Base-by-base conservation (phyloP, 352 stramenopile species). In the Phytophthora cactorum region DNA sequence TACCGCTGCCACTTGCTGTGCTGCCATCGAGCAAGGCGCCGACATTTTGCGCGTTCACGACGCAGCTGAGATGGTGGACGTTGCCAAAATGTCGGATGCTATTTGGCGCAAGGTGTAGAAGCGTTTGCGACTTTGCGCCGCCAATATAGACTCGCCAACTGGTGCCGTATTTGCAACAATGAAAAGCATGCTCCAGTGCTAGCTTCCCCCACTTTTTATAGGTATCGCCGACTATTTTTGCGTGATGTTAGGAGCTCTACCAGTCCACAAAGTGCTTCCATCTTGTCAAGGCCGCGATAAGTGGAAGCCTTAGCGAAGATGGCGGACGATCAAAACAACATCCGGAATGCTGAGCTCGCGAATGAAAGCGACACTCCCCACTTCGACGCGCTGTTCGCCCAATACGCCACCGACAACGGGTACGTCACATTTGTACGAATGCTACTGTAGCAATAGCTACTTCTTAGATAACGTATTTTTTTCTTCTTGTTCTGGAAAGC, bases 11-110 rank as follows among this genome's bases (percentile, higher is more conserved):
- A 98, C 96, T n/a, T 97, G 86, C 74, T 87, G 93, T 47, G 89
- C 92, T 38, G 90, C 85, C 4, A 85, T 86, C 68, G 78, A 78
- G 17, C 68, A 92, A 66, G 82, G 82, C 22, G 89, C 82, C 43
- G 93, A 97, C 66, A 89, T 99, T 66, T 68, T 99, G 12, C 89
- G 97, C 53, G 97, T 99, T 17, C 97, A 99, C 73, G 97, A 99
- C 69, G 95, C 96, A 9, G 84, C 89, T 17, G 92, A 85, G 39
- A 91, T 95, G 44, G 91, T 95, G 49, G 92, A 99, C 66, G 91
- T 95, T 5, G 75, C 93, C 41, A 84, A 90, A 49, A 89, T 98
- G 58, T 89, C 94, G 61, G 96, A 98, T 73, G 93, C 93, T n/a
- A 98, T 98, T 71, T 93, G 87, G 87, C 76, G 79, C 15, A 45